A percentile compares a stretch with the other conserved stretches of the same genome.
These are phyloP conservation scores for Peronospora farinosa DNA, from an alignment of 352 stramenopile species.

Conservation along the genomic window DNA sequence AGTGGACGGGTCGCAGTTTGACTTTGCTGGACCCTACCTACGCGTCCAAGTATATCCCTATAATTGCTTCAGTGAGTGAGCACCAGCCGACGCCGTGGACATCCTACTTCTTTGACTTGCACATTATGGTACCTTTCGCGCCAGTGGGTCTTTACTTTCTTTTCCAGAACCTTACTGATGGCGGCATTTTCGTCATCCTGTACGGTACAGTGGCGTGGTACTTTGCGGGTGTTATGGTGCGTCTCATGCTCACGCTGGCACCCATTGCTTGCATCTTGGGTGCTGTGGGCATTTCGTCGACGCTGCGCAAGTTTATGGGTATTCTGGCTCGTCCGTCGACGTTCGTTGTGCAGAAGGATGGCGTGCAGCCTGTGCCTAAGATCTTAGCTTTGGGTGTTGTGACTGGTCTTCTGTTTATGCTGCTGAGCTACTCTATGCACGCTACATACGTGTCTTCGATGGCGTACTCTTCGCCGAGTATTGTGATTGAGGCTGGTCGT, in stretches of 20 bases:
- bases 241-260: conserved; percentile 88
- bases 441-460: conserved; percentile 86
- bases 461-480: conserved; percentile 88
- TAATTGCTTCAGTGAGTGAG: conserved; percentile 91
- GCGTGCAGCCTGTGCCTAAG: conserved; percentile 59
- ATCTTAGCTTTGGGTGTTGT: conserved; percentile 52
- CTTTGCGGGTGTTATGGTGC: conserved; percentile 90
- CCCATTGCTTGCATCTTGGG: conserved; percentile 90
- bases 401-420: conserved; percentile 50
- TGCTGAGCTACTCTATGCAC: conserved; percentile 87
- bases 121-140: conserved; percentile 88
- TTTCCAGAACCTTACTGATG: conserved; percentile 86
- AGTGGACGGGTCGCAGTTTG: conserved; percentile 88
- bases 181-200: conserved; percentile 89
- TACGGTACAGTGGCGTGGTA: conserved; percentile 91
- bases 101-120: conserved; percentile 91
- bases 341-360: conserved; percentile 44
- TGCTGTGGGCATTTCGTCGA: conserved; percentile 79
- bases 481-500: conserved; percentile 85
- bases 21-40: conserved; percentile 90
- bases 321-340: conserved; percentile 53
- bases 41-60: conserved; percentile 91
- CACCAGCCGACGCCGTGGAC: conserved; percentile 92
- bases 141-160: conserved; percentile 88
- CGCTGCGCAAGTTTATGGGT: conserved; percentile 73